Percentiles rank a stretch among this genome's conserved stretches.
Evolutionary conservation across 2,329 filamentous ascomycete species (phyloP).

Genomic region (Pseudomassariella vexata): DNA sequence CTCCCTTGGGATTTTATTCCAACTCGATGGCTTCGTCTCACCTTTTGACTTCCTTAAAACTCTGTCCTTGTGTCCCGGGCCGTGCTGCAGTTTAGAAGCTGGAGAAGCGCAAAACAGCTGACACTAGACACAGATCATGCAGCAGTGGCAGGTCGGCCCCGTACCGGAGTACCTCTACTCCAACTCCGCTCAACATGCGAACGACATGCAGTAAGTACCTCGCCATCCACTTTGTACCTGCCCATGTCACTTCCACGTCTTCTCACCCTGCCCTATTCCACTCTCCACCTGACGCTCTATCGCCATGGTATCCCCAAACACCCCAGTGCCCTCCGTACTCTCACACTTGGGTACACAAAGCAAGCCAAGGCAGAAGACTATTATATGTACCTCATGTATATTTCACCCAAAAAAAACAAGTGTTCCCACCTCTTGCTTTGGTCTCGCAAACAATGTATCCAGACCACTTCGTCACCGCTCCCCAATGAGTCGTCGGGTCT

Average conservation of each 20-base stretch:
- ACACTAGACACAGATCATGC: constrained; percentile 44
- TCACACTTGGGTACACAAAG: constrained; percentile 2
- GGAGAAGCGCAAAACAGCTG: constrained; percentile 15
- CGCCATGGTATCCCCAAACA: too few relatives aligned
- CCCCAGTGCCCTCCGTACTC: background rate
- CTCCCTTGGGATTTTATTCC: too few relatives aligned
- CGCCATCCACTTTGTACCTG: constrained; percentile 23
- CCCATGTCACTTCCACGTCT: constrained; percentile 5
- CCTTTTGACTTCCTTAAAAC: constrained; percentile 9
- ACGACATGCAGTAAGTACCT: constrained; percentile 55
- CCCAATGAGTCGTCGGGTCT: too few relatives aligned
- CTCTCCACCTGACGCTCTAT: constrained; percentile 9
- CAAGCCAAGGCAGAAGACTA: background rate
- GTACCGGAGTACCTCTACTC: constrained; percentile 55
- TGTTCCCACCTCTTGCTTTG: too few relatives aligned
- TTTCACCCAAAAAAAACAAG: too few relatives aligned
- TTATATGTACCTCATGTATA: constrained; percentile 12
- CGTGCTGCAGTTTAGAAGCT: background rate
- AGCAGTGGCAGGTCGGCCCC: constrained; percentile 57
- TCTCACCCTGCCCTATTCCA: constrained; percentile 6
- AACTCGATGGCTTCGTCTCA: constrained; percentile 1
- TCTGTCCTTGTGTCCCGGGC: constrained; percentile 8
- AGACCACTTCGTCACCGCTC: too few relatives aligned
- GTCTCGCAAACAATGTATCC: too few relatives aligned
- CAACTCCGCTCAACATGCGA: constrained; percentile 41